Base-by-base conservation (phyloP, 2,329 filamentous ascomycete species). In the Venturia pyrina region DNA sequence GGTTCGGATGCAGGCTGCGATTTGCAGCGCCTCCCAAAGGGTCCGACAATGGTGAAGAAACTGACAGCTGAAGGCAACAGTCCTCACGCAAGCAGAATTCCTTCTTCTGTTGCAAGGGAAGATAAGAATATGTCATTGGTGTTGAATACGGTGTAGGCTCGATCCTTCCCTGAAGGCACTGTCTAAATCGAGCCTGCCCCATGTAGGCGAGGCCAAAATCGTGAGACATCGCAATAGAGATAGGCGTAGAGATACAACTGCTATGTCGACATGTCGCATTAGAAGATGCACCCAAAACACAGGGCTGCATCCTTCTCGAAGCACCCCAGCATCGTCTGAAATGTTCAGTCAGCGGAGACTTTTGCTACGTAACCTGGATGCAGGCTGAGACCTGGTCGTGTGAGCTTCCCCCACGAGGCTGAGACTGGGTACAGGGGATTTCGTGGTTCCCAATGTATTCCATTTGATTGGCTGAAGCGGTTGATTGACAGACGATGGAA, bases 341-440 rank as follows among this genome's bases (percentile, higher is more conserved):
- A 53, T 7, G 17, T 56, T 10, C 50, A 34, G 24, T 32, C 1
- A 56, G 24, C 21, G 40, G 11, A 10, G 40, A 8, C 17, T 5
- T 1, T 57, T 28, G 28, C 53, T 59, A 59, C 53, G 53, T 59
- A 59, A 15, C 50, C 19, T 11, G 48, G 15, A 53, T 59, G 53
- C 53, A 59, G 53, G 53, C 53, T 59, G 53, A 59, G 53, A 37
- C 53, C 2, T 37, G 53, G 53, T 37, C 28, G 53, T 37, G n/a
- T 32, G 53, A 59, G 48, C 48, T 37, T 24, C 41, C 41, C 53
- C 53, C 53, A 59, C 53, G 53, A 59, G 53, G 53, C 53, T 59
- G 53, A 59, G 53, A 59, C 15, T 59, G 53, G 7, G 34, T 10
- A 57, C 28, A 34, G 1, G 50, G 24, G 10, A 28, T 37, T 4